phyloP scores from a whole-genome alignment of 805 yeast genomes.

The Saturnispora saitoi region DNA sequence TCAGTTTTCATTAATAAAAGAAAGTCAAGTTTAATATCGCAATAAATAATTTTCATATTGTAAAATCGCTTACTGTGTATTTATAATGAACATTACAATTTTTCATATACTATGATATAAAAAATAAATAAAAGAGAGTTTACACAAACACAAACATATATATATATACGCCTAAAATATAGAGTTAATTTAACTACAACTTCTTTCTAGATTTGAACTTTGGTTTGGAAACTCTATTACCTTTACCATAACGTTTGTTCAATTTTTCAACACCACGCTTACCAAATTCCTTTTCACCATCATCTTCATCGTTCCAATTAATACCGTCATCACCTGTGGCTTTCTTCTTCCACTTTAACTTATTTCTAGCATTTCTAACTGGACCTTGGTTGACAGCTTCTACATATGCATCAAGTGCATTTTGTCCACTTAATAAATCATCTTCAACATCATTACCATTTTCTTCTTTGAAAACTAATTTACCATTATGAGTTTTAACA shows the following conservation, averaged over 20 bases:
- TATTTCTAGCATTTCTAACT: conserved; percentile 86
- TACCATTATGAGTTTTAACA: conserved; percentile 55
- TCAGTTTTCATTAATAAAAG: too few relatives aligned
- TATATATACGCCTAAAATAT: background rate
- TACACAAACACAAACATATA: background rate
- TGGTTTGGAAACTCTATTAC: conserved; percentile 30
- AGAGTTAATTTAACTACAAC: conserved; percentile 29
- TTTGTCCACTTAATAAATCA: conserved; percentile 32
- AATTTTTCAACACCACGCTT: conserved; percentile 8
- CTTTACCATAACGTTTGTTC: conserved; percentile 15
- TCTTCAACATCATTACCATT: conserved; percentile 38
- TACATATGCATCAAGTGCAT: conserved; percentile 82
- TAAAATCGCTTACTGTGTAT: too few relatives aligned
- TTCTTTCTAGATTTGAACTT: conserved; percentile 54
- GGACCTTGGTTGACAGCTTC: conserved; percentile 94
- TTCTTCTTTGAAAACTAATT: conserved; percentile 53
- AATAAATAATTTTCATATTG: too few relatives aligned
- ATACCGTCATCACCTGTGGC: conserved; percentile 44
- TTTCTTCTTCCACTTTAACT: conserved; percentile 63
- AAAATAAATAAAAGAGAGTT: background rate
- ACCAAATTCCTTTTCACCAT: conserved; percentile 11
- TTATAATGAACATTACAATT: too few relatives aligned
- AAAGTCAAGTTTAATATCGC: too few relatives aligned
- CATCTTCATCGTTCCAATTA: conserved; percentile 35
- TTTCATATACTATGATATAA: background rate